These are phyloP conservation scores for Graphiopsis chlorocephala DNA, from an alignment of 2,329 filamentous ascomycete species.

Conservation along the genomic window DNA sequence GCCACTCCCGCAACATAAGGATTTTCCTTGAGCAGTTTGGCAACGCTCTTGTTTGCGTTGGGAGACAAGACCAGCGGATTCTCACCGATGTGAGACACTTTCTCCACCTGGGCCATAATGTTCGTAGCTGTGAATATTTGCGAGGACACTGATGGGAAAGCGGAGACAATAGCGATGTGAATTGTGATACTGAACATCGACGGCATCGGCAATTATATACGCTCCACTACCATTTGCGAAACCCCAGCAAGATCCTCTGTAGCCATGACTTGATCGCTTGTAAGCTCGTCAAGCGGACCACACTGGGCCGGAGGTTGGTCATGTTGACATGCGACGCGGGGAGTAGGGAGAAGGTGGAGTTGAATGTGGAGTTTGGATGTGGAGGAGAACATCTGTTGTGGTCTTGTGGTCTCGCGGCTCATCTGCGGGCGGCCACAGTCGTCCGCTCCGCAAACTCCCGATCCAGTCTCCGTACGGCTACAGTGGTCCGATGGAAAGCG, in stretches of 20 bases:
- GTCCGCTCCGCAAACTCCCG: not conserved
- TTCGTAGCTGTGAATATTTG: not conserved
- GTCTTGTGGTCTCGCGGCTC: not conserved
- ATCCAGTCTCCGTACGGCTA: not conserved
- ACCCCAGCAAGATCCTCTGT: not conserved
- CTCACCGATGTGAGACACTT: not conserved
- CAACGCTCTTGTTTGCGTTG: not conserved
- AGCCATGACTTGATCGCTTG: not conserved
- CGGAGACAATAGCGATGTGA: not conserved
- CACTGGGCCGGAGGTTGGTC: not conserved
- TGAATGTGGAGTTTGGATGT: not conserved
- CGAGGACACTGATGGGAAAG: not conserved
- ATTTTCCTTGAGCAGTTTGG: not conserved
- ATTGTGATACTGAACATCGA: not conserved
- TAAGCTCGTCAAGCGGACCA: not conserved
- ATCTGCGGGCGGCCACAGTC: not conserved
- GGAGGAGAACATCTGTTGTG: not conserved
- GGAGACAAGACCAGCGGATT: not conserved
- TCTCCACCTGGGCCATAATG: conserved; percentile 2
- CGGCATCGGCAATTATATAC: not conserved
- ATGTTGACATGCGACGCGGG: not conserved
- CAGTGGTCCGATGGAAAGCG: not conserved
- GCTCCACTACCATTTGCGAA: not conserved
- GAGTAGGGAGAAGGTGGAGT: not conserved
- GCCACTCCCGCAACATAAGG: conserved; percentile 4